Evolutionary conservation across 495 filamentous ascomycete species (phyloP), one percentile per base, ranked within the genome.

Genomic region (Penicillium subrubescens): DNA sequence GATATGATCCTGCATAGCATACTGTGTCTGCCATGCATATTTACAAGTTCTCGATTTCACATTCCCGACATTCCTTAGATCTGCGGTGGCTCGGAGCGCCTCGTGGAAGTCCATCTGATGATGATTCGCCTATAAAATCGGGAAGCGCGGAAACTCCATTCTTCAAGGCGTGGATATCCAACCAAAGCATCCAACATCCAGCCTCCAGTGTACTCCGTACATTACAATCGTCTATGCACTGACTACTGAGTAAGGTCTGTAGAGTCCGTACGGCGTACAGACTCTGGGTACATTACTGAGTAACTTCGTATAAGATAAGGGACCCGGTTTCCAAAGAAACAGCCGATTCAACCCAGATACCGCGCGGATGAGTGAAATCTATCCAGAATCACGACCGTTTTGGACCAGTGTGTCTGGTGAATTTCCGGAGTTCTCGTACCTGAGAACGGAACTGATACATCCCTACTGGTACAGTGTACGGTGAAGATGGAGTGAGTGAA

Each of bases 251-350:
- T 27, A 27, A 27, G 25, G 25, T 27, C 25, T 4, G 1, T 4
- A 2, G 25, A 27, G 4, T 23, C 8, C 7, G 43, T 50, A 48
- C 10, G 19, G 23, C 10, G n/a, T 27, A 52, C 48, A 23, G 5
- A 3, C 15, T 52, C 25, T 29, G 25, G 6, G 25, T 52, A 27
- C 23, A 7, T 27, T 27, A 27, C 25, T 27, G 25, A 27, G 25
- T 27, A 27, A 27, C 25, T 27, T 27, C 25, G 19, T 51, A 25
- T 27, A 17, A 52, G 15, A 15, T 14, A 29, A 35, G 19, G 19
- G 46, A 10, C 33, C 21, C 57, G 57, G 63, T 61, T 65, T 61
- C 65, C 61, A 67, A 67, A 60, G 57, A 60, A 61, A 67, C 64
- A 56, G 39, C 31, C 59, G 55, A 34, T 57, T 48, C 46, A 21